A percentile compares a stretch with the other conserved stretches of the same genome.
These are phyloP conservation scores for Daldinia vernicosa DNA, from an alignment of 495 filamentous ascomycete genomes.

Conservation along the genomic window DNA sequence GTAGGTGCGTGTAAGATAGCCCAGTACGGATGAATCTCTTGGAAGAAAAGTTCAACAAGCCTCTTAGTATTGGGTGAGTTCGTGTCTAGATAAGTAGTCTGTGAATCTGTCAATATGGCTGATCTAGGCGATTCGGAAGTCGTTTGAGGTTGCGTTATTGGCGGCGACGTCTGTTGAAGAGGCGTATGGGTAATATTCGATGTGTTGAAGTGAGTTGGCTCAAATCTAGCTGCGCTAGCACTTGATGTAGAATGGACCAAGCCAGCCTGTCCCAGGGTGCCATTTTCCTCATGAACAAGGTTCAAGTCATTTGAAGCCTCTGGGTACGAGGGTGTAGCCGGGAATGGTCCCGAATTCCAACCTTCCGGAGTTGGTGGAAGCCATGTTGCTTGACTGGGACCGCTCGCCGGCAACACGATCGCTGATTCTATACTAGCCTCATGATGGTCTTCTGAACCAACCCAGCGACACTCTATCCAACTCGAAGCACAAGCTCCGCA, in stretches of 20 bases:
- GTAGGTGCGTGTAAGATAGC: constrained; percentile 47
- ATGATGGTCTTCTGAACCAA: constrained; percentile 16
- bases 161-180: constrained; percentile 3
- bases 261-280: not conserved
- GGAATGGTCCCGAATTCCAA: constrained; percentile 18
- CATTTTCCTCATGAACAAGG: constrained; percentile 12
- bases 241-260: constrained; percentile 4
- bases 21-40: constrained; percentile 47
- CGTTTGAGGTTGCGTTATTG: constrained; percentile 3
- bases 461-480: constrained; percentile 26
- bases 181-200: not conserved
- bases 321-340: constrained; percentile 3
- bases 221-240: not conserved
- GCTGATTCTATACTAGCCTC: constrained; percentile 5
- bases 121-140: not conserved
- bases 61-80: constrained; percentile 25
- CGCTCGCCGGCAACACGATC: constrained; percentile 1
- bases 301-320: constrained; percentile 1
- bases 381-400: constrained; percentile 12
- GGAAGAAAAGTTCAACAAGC: constrained; percentile 43
- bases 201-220: not conserved
- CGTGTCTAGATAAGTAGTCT: constrained; percentile 18
- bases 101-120: constrained; percentile 1
- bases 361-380: constrained; percentile 17
- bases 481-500: constrained; percentile 40